Percentiles rank a stretch among this genome's conserved stretches.
These are phyloP conservation scores for Alternaria brassicicola DNA, from an alignment of 2,329 filamentous ascomycete species.

Conservation along the genomic window DNA sequence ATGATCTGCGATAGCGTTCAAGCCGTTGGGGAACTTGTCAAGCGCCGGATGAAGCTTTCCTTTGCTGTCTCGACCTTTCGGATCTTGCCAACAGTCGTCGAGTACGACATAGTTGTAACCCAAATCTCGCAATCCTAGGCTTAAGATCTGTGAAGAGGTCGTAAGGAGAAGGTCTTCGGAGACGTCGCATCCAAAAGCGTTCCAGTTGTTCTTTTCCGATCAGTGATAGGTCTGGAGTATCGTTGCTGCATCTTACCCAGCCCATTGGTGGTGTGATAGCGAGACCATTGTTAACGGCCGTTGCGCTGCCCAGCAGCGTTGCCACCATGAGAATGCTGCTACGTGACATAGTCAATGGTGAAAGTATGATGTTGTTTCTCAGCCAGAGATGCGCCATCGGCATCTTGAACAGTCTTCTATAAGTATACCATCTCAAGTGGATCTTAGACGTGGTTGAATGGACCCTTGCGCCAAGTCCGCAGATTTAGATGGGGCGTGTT, in stretches of 20 bases:
- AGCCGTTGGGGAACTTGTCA: slow-evolving; percentile 67
- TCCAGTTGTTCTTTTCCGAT: slow-evolving; percentile 31
- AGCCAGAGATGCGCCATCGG: background rate
- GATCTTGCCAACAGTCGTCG: slow-evolving; percentile 64
- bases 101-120: slow-evolving; percentile 59
- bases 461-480: slow-evolving; percentile 1
- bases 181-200: slow-evolving; percentile 35
- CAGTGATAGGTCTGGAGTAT: background rate
- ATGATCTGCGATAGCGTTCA: slow-evolving; percentile 58
- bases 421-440: background rate
- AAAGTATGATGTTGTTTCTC: background rate
- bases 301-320: slow-evolving; percentile 19
- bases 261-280: slow-evolving; percentile 33
- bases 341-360: slow-evolving; percentile 19
- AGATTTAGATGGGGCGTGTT: slow-evolving; percentile 8
- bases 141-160: slow-evolving; percentile 31
- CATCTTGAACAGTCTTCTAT: slow-evolving; percentile 8
- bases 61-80: slow-evolving; percentile 54
- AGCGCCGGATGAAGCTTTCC: slow-evolving; percentile 46
- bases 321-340: slow-evolving; percentile 18
- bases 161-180: slow-evolving; percentile 37
- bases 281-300: slow-evolving; percentile 34
- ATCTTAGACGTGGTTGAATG: background rate
- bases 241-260: slow-evolving; percentile 16
- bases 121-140: slow-evolving; percentile 35